Percentiles rank a stretch among this genome's conserved stretches.
phyloP scores from a whole-genome alignment of 805 yeast species.

The Kuraishia molischiana region DNA sequence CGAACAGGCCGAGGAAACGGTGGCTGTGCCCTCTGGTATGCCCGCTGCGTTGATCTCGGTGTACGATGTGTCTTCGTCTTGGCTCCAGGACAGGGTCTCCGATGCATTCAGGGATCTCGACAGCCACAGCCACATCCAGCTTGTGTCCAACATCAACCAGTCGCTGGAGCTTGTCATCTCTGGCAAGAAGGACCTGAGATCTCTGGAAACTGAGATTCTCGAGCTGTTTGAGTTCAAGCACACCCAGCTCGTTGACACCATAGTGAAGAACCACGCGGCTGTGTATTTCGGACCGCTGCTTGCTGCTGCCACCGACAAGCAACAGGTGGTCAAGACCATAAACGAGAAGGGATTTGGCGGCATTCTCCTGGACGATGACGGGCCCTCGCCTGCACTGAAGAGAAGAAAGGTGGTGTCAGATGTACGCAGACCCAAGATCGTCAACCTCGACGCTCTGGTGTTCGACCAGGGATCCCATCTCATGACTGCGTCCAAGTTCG shows the following conservation, averaged over 20 bases:
- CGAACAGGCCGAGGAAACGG: constrained; percentile 1
- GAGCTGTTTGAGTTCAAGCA: constrained; percentile 43
- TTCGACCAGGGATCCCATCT: constrained; percentile 70
- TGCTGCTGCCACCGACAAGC: constrained; percentile 22
- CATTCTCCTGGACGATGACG: constrained; percentile 12
- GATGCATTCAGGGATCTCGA: constrained; percentile 22
- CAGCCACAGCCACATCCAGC: constrained; percentile 23
- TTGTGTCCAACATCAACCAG: constrained; percentile 28
- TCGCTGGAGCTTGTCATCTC: constrained; percentile 24
- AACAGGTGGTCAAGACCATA: constrained; percentile 32
- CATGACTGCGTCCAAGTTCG: constrained; percentile 55
- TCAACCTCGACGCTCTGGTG: constrained; percentile 54
- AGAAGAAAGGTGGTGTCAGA: constrained; percentile 4
- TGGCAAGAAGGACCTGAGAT: constrained; percentile 23
- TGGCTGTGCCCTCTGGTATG: no score
- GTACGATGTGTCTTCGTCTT: constrained; percentile 23
- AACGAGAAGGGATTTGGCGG: constrained; percentile 25
- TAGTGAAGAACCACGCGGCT: constrained; percentile 32
- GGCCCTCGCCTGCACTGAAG: constrained; percentile 1
- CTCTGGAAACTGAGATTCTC: constrained; percentile 44
- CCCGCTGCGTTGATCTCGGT: constrained; percentile 5
- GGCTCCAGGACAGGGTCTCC: constrained; percentile 43
- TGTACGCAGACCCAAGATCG: constrained; percentile 33
- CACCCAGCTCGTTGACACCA: constrained; percentile 33
- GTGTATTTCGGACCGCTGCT: constrained; percentile 19